Base-by-base conservation (phyloP, 352 stramenopile species). In the Phytophthora capsici region DNA sequence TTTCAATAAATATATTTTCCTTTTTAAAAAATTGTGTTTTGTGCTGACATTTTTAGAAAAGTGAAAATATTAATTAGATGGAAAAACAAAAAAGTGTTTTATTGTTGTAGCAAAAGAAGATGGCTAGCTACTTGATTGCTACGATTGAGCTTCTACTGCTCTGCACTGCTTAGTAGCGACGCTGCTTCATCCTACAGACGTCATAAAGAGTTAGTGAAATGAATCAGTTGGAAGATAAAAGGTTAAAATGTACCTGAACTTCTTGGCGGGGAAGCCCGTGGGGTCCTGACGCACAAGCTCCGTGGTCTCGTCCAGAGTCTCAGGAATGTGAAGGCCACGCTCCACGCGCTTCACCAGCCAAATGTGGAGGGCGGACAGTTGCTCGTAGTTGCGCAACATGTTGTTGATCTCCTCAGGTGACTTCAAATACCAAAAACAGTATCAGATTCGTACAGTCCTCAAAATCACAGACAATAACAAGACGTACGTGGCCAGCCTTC, bases 401-500 rank as follows among this genome's bases (percentile, higher is more conserved):
- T 85, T 91, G 72, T 95, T 95, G 69, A 95, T 91, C 52, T 95
- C 84, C 63, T 94, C 87, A 6, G 86, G 66, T 10, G 80, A 87
- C 86, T 94, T 46, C 17, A 61, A 9, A 36, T 4, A 41, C 20
- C 25, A 69, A 10, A 45, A 46, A 12, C n/a, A 7, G 47, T 26
- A 45, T 66, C n/a, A 62, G 36, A 28, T 32, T 41, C 20, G 16
- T 47, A 38, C 22, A 17, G 28, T 6, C 1, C 30, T 7, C 13
- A 22, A 53, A 37, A 20, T 20, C 2, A 12, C 49, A 44, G 13
- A 38, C 23, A 58, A 8, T 12, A 45, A 36, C 0, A 9, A 34
- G 28, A 76, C 84, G 44, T 79, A 95, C 86, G 51, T 93, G 80
- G 58, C 86, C 86, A 51, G 74, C 82, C 73, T 94, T 94, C 64